These are phyloP conservation scores for Aspergillus bombycis DNA, from an alignment of 2,329 filamentous ascomycete genomes.

Conservation along the genomic window DNA sequence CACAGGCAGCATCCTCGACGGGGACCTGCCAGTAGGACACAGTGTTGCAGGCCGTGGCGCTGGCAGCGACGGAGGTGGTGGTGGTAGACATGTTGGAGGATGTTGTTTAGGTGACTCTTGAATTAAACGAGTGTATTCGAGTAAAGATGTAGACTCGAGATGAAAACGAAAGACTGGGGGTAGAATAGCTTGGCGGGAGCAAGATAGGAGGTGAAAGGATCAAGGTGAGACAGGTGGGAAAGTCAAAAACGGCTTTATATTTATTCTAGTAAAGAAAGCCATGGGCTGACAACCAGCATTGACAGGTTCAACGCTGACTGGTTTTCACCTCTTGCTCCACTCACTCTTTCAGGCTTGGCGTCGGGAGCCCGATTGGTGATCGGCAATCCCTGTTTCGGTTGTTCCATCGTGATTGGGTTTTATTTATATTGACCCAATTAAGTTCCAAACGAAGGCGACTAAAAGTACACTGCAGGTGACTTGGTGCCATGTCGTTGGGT, in stretches of 20 bases:
- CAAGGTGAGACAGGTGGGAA: neutral
- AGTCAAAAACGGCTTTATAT: constrained; percentile 1
- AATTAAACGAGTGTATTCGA: neutral
- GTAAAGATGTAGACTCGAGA: neutral
- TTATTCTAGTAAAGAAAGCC: neutral
- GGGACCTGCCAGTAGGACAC: constrained; percentile 49
- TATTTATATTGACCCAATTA: neutral
- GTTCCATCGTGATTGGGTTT: constrained; percentile 5
- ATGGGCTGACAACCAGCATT: neutral
- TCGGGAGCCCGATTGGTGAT: neutral
- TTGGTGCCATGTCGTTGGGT: neutral
- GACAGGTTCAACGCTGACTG: neutral
- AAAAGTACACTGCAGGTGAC: neutral
- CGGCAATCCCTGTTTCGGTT: neutral
- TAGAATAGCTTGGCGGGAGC: neutral
- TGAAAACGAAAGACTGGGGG: neutral
- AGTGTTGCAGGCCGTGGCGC: constrained; percentile 21
- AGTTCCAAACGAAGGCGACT: neutral
- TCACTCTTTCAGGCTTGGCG: neutral
- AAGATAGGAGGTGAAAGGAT: neutral
- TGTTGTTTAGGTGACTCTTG: neutral
- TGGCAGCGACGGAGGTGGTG: constrained; percentile 25
- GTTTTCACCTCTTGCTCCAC: neutral
- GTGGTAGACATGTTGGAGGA: constrained; percentile 26
- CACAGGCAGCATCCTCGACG: constrained; percentile 50